Conservation (phyloP, 345 rosid genomes). For the Sonneratia caseolaris region DNA sequence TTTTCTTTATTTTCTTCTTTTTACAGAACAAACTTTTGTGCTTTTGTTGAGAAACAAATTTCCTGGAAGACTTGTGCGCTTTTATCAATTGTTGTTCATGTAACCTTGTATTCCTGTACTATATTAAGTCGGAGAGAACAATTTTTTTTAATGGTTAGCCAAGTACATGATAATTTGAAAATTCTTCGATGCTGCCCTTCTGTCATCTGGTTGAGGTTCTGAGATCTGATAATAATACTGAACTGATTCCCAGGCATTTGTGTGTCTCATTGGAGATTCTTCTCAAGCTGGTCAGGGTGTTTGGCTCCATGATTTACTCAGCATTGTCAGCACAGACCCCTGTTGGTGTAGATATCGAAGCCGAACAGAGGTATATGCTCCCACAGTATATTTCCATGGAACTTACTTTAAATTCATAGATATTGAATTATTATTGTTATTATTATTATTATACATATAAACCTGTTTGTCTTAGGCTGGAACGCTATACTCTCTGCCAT, state of each 20-base stretch:
- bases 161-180: neutral
- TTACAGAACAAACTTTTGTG: neutral
- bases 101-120: neutral
- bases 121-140: neutral
- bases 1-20: neutral
- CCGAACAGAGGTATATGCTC: slow-evolving; percentile 69
- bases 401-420: neutral
- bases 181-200: neutral
- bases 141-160: neutral
- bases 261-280: slow-evolving; percentile 71
- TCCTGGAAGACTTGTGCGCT: neutral
- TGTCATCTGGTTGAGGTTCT: neutral
- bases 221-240: neutral
- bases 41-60: neutral
- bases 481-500: slow-evolving; percentile 76
- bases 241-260: slow-evolving; percentile 53
- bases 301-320: slow-evolving; percentile 70
- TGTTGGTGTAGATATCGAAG: slow-evolving; percentile 96
- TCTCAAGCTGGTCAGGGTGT: slow-evolving; percentile 78
- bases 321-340: slow-evolving; percentile 68
- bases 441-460: too few relatives aligned
- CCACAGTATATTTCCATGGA: neutral
- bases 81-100: neutral
- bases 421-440: neutral
- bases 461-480: slow-evolving; percentile 34